These are phyloP conservation scores for Leccinum subtestaceum DNA, from an alignment of 768 basidiomycete genomes.

Conservation along the genomic window DNA sequence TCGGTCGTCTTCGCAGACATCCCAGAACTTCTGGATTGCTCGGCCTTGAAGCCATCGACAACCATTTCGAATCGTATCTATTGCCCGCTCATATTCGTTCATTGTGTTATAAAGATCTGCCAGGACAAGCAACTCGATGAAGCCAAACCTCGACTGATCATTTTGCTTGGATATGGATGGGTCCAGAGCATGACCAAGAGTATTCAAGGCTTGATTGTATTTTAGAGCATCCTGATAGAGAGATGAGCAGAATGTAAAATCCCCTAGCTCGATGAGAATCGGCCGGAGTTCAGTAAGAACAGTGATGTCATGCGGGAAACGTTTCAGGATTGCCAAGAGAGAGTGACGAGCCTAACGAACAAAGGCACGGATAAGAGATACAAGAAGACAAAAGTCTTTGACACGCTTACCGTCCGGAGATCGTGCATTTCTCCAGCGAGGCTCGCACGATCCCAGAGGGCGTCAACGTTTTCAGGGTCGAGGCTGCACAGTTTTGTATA, in stretches of 20 bases:
- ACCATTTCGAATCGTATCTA: slow-evolving; percentile 69
- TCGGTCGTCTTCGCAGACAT: slow-evolving; percentile 78
- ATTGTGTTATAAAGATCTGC: slow-evolving; percentile 80
- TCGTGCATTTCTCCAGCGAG: slow-evolving; percentile 77
- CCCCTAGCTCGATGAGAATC: slow-evolving; percentile 51
- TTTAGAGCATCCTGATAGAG: slow-evolving; percentile 76
- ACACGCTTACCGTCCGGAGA: slow-evolving; percentile 52
- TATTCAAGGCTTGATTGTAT: slow-evolving; percentile 48
- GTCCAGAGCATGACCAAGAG: slow-evolving; percentile 41
- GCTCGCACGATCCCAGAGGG: slow-evolving; percentile 85
- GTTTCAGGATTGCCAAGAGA: slow-evolving; percentile 26
- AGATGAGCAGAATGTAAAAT: slow-evolving; percentile 58
- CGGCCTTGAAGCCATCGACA: slow-evolving; percentile 92
- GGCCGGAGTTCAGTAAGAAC: slow-evolving; percentile 78
- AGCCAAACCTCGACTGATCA: slow-evolving; percentile 19
- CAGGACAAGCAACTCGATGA: slow-evolving; percentile 73
- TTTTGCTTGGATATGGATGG: slow-evolving; percentile 12
- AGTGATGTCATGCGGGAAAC: slow-evolving; percentile 63
- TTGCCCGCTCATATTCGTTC: slow-evolving; percentile 63
- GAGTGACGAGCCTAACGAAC: slow-evolving; percentile 26
- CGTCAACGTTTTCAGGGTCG: slow-evolving; percentile 79
- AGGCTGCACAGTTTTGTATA: slow-evolving; percentile 77
- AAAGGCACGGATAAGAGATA: neutral
- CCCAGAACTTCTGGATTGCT: slow-evolving; percentile 72
- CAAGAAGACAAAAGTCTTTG: neutral